phyloP scores from a whole-genome alignment of 2,329 filamentous ascomycete species.

The Cercospora nicotianae region DNA sequence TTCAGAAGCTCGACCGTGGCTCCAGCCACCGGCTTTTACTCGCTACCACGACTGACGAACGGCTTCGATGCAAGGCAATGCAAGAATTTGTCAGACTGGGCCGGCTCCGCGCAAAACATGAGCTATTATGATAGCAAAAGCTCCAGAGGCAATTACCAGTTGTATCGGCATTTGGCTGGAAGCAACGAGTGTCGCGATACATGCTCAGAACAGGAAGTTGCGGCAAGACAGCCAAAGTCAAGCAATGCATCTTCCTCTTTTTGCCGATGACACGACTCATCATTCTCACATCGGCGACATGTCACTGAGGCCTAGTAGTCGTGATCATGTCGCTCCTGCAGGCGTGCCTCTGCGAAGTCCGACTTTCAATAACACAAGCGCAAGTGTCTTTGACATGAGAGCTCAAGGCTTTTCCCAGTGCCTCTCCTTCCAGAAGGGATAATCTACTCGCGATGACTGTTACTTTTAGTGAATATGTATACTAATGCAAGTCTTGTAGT shows the following conservation, averaged over 20 bases:
- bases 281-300: not conserved
- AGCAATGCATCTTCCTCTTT: not conserved
- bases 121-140: not conserved
- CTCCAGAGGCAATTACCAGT: not conserved
- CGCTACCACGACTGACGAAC: not conserved
- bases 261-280: not conserved
- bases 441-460: not conserved
- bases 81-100: not conserved
- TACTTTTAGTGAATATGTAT: not conserved
- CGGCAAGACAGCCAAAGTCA: not conserved
- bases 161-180: not conserved
- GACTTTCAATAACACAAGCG: not conserved
- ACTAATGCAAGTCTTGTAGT: not conserved
- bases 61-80: not conserved
- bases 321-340: not conserved
- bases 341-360: not conserved
- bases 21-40: conserved; percentile 15
- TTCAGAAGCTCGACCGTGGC: not conserved
- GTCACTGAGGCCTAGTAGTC: not conserved
- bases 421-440: not conserved
- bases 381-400: not conserved
- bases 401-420: not conserved
- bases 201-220: not conserved
- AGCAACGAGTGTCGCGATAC: not conserved
- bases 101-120: not conserved